Conservation (phyloP, 345 rosid species). For the Brassica juncea region DNA sequence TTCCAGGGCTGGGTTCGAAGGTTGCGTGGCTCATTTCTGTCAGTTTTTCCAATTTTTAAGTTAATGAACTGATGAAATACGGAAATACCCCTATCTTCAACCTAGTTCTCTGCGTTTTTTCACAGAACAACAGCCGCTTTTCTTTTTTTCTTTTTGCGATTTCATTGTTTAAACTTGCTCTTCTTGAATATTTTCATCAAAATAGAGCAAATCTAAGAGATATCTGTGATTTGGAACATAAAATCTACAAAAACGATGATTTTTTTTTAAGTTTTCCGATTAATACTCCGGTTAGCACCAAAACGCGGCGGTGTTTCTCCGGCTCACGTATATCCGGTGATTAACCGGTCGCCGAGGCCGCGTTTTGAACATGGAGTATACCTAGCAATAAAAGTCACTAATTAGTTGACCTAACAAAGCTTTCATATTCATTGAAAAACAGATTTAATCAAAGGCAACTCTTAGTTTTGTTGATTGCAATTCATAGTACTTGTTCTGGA, state of each 20-base stretch:
- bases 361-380: too few species aligned
- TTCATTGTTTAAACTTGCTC: not conserved
- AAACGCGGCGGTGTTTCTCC: not conserved
- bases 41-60: too few species aligned
- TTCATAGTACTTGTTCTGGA: too few species aligned
- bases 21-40: not conserved
- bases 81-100: not conserved
- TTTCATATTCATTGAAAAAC: too few species aligned
- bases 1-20: not conserved
- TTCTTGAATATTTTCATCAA: not conserved
- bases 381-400: too few species aligned
- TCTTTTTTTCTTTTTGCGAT: not conserved
- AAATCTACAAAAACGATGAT: not conserved
- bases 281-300: not conserved
- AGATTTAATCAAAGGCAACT: too few species aligned
- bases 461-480: too few species aligned
- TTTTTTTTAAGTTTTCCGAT: not conserved
- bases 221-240: not conserved
- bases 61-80: too few species aligned
- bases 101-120: not conserved
- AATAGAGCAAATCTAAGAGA: not conserved
- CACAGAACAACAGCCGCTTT: not conserved
- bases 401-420: too few species aligned
- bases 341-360: too few species aligned
- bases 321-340: not conserved